phyloP scores from a whole-genome alignment of 1,284 basidiomycete species.

The Cryptococcus depauperatus region DNA sequence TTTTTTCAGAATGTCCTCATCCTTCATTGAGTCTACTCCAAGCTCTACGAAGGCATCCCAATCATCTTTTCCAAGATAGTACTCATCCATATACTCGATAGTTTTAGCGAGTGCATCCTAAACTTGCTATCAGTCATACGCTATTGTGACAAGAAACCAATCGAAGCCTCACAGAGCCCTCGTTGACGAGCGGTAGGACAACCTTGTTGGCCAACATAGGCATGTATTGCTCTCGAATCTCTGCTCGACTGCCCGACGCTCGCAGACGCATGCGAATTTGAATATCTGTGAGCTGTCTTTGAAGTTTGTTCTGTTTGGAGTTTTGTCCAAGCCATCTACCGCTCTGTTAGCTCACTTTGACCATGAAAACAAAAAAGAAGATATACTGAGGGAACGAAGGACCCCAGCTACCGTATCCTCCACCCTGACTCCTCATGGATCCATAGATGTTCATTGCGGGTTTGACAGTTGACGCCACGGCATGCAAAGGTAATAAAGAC shows the following conservation, averaged over 20 bases:
- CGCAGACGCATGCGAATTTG: constrained; percentile 92
- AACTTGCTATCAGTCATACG: too few species aligned
- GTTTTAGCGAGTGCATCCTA: constrained; percentile 72
- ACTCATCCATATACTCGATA: constrained; percentile 85
- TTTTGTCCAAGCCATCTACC: constrained; percentile 92
- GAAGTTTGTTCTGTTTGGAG: constrained; percentile 79
- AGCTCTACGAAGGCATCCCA: constrained; percentile 94
- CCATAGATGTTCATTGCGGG: constrained; percentile 79
- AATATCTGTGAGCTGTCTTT: constrained; percentile 74
- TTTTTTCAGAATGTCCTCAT: constrained; percentile 68
- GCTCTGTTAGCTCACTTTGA: constrained; percentile 1
- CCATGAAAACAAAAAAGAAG: not conserved
- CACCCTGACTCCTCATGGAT: constrained; percentile 26
- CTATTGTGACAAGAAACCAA: not conserved
- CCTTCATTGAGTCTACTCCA: constrained; percentile 71
- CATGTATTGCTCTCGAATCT: constrained; percentile 85
- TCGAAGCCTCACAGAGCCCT: constrained; percentile 44
- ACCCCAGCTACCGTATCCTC: constrained; percentile 52
- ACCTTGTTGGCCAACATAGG: constrained; percentile 73
- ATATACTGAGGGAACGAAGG: constrained; percentile 72
- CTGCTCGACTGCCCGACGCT: constrained; percentile 77
- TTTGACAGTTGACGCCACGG: constrained; percentile 76
- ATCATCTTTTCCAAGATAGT: constrained; percentile 86
- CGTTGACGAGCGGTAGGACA: constrained; percentile 62
- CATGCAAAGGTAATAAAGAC: constrained; percentile 89